These are phyloP conservation scores for Geranomyces variabilis DNA, from an alignment of 192 early-diverging fungal genomes.

Conservation along the genomic window DNA sequence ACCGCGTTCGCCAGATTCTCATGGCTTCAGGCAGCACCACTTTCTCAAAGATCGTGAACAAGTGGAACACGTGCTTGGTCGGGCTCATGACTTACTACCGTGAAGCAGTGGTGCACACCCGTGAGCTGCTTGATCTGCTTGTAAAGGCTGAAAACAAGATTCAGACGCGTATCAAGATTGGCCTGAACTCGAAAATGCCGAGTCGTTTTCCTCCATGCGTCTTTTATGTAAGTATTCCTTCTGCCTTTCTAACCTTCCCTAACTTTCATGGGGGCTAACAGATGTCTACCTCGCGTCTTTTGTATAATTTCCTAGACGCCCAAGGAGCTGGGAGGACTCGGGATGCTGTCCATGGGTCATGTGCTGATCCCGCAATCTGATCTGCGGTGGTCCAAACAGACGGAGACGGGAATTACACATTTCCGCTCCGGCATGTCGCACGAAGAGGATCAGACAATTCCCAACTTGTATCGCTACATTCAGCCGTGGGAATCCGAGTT, in stretches of 20 bases:
- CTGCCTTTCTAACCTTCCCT: neutral
- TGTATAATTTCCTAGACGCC: slow-evolving; percentile 65
- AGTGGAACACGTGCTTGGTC: slow-evolving; percentile 76
- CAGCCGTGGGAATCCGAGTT: slow-evolving; percentile 99
- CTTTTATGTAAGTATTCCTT: slow-evolving; percentile 53
- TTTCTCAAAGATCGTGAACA: slow-evolving; percentile 98
- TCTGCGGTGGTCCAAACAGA: slow-evolving; percentile 95
- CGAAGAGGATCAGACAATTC: slow-evolving; percentile 95
- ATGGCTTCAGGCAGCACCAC: slow-evolving; percentile 98
- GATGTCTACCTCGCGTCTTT: neutral
- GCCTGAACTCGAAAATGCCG: slow-evolving; percentile 99
- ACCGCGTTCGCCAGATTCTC: slow-evolving; percentile 95
- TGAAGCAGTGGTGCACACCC: slow-evolving; percentile 96
- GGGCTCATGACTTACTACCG: slow-evolving; percentile 98
- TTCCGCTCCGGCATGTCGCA: slow-evolving; percentile 99
- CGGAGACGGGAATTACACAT: slow-evolving; percentile 94
- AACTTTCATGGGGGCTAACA: neutral
- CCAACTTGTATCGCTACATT: slow-evolving; percentile 96
- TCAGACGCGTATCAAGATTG: slow-evolving; percentile 98
- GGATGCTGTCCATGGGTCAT: slow-evolving; percentile 99
- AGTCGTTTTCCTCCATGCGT: slow-evolving; percentile 95
- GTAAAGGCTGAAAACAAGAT: slow-evolving; percentile 99
- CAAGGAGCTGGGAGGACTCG: slow-evolving; percentile 94
- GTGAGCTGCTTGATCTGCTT: slow-evolving; percentile 93
- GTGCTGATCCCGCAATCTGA: slow-evolving; percentile 98